These are phyloP conservation scores for Malassezia arunalokei DNA, from an alignment of 1,284 basidiomycete genomes.

Conservation along the genomic window DNA sequence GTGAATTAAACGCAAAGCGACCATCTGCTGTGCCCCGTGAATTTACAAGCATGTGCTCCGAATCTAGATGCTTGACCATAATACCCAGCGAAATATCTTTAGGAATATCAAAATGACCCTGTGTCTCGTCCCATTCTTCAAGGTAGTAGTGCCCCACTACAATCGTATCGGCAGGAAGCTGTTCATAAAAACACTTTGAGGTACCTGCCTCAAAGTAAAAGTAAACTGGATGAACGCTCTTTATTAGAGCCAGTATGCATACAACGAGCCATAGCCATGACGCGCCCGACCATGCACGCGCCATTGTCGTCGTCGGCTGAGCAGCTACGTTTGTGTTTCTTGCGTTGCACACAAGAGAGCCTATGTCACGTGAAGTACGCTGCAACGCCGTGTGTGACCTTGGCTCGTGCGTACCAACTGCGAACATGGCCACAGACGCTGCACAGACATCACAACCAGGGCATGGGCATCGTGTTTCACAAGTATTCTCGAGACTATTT, in stretches of 20 bases:
- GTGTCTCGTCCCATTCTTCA: slow-evolving; percentile 70
- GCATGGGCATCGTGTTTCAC: slow-evolving; percentile 1
- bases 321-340: no score
- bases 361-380: slow-evolving; percentile 6
- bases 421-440: not conserved
- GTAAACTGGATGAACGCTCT: slow-evolving; percentile 34
- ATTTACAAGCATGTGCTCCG: slow-evolving; percentile 52
- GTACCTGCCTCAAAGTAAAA: slow-evolving; percentile 48
- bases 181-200: slow-evolving; percentile 76
- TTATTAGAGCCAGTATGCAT: slow-evolving; percentile 2
- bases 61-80: slow-evolving; percentile 56
- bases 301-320: not conserved
- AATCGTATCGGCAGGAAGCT: slow-evolving; percentile 88
- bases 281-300: not conserved
- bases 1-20: slow-evolving; percentile 90
- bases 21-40: slow-evolving; percentile 79
- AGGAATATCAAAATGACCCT: slow-evolving; percentile 62
- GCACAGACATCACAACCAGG: no score
- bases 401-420: slow-evolving; percentile 3
- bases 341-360: not conserved
- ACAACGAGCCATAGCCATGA: slow-evolving; percentile 8
- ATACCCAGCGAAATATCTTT: slow-evolving; percentile 74
- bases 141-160: slow-evolving; percentile 68
- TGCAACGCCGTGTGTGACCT: not conserved
- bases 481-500: not conserved